Evolutionary conservation across 176 grass and related monocot genomes (phyloP).

Genomic region (Hordeum marinum): DNA sequence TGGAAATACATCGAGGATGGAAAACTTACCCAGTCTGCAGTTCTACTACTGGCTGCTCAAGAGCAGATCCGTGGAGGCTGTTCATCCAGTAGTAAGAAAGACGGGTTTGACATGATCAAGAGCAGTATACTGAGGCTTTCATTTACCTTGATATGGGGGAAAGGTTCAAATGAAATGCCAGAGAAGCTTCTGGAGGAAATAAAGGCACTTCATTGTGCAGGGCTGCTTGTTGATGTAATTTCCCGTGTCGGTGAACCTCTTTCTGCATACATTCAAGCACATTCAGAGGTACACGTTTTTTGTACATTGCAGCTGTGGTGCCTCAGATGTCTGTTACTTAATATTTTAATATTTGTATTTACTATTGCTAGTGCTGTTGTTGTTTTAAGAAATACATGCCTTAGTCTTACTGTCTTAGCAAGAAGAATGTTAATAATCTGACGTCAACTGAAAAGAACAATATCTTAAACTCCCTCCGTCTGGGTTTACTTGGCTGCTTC

Average conservation of each 20-base stretch:
- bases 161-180: not conserved
- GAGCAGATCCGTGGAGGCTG: not conserved
- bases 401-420: not conserved
- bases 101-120: not conserved
- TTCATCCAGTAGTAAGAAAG: not conserved
- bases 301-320: not conserved
- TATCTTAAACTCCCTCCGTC: not conserved
- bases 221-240: conserved; percentile 14
- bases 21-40: not conserved
- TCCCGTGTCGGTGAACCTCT: conserved; percentile 10
- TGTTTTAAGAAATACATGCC: not conserved
- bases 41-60: not conserved
- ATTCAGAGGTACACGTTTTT: conserved; percentile 14
- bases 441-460: not conserved
- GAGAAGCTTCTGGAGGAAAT: not conserved
- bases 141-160: not conserved
- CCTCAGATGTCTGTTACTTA: not conserved
- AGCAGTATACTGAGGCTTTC: not conserved
- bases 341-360: not conserved
- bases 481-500: not conserved
- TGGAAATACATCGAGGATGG: not conserved
- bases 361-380: not conserved
- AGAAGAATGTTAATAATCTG: not conserved
- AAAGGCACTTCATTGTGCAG: not conserved
- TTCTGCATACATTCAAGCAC: conserved; percentile 8